These are phyloP conservation scores for Halenospora varia DNA, from an alignment of 495 filamentous ascomycete genomes.

Conservation along the genomic window DNA sequence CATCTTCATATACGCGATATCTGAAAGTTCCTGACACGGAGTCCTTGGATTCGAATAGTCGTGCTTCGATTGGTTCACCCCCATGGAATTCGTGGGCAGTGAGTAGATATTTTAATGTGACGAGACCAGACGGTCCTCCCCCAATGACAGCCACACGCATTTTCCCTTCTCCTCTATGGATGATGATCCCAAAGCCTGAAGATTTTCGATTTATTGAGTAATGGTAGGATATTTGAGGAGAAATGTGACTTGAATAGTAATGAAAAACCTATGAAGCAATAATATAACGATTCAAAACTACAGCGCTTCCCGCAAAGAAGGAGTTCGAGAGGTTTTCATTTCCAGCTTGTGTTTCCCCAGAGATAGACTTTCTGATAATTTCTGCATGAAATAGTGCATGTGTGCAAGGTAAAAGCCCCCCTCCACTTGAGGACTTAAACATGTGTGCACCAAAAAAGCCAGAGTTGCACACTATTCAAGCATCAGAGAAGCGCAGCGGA, in stretches of 20 bases:
- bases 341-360: no score
- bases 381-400: no score
- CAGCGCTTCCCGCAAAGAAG: no score
- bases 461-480: background rate
- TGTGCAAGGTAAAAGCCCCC: no score
- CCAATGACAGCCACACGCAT: conserved; percentile 36
- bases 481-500: background rate
- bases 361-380: no score
- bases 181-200: no score
- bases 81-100: conserved; percentile 25
- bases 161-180: background rate
- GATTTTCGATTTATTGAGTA: no score
- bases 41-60: conserved; percentile 23
- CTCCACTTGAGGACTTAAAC: no score
- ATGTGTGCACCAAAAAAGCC: no score
- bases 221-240: background rate
- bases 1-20: conserved; percentile 17
- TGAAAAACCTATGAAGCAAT: background rate
- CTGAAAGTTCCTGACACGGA: conserved; percentile 20
- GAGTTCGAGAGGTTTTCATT: no score
- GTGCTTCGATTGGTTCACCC: conserved; percentile 30
- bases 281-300: no score
- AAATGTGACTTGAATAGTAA: background rate
- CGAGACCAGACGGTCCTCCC: conserved; percentile 40
- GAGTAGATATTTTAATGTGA: conserved; percentile 41